A percentile compares a stretch with the other conserved stretches of the same genome.
These are phyloP conservation scores for Kwoniella newhampshirensis DNA, from an alignment of 768 basidiomycete species.

Conservation along the genomic window DNA sequence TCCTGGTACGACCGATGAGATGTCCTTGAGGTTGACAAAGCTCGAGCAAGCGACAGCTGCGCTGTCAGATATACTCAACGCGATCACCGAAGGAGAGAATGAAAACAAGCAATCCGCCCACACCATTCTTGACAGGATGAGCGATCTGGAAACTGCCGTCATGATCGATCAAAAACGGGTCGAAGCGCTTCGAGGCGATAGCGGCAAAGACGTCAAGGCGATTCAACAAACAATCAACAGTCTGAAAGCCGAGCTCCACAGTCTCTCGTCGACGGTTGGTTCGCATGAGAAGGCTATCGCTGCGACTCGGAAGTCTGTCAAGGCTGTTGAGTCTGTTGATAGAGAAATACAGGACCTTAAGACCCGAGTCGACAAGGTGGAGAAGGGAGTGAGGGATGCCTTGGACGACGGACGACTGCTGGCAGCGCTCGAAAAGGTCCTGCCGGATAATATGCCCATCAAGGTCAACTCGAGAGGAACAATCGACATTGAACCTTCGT, in stretches of 20 bases:
- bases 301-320: not conserved
- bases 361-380: slow-evolving; percentile 42
- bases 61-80: slow-evolving; percentile 29
- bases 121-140: slow-evolving; percentile 15
- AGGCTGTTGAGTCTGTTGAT: slow-evolving; percentile 18
- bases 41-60: slow-evolving; percentile 43
- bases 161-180: slow-evolving; percentile 17
- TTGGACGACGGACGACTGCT: slow-evolving; percentile 48
- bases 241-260: slow-evolving; percentile 14
- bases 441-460: slow-evolving; percentile 55
- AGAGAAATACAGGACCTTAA: slow-evolving; percentile 35
- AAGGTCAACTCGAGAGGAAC: slow-evolving; percentile 30
- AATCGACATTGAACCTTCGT: slow-evolving; percentile 53
- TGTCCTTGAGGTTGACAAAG: slow-evolving; percentile 42
- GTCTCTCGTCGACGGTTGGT: slow-evolving; percentile 13
- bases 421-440: slow-evolving; percentile 50
- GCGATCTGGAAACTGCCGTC: slow-evolving; percentile 24
- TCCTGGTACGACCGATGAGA: slow-evolving; percentile 48
- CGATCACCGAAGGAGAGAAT: slow-evolving; percentile 8
- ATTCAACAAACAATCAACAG: slow-evolving; percentile 10
- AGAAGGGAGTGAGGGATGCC: slow-evolving; percentile 41
- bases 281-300: slow-evolving; percentile 7
- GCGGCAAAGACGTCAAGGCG: slow-evolving; percentile 8
- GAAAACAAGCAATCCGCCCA: slow-evolving; percentile 16
- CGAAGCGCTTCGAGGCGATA: slow-evolving; percentile 6